These are phyloP conservation scores for Earliella scabrosa DNA, from an alignment of 1,284 basidiomycete species.

Conservation along the genomic window DNA sequence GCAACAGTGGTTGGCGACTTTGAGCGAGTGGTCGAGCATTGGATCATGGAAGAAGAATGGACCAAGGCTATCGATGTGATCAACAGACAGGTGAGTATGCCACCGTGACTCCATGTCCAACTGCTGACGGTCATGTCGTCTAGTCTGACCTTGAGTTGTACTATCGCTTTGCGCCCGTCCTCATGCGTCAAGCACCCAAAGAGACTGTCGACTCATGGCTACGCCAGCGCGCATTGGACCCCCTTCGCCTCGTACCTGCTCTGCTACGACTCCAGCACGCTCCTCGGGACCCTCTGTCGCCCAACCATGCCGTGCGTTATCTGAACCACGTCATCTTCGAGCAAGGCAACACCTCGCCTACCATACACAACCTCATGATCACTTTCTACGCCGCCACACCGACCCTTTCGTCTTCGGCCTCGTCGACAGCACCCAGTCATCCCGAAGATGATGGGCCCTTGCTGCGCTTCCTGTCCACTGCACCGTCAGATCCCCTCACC, in stretches of 20 bases:
- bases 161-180: constrained; percentile 89
- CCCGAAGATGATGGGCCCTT: constrained; percentile 79
- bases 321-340: constrained; percentile 86
- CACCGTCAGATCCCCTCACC: constrained; percentile 83
- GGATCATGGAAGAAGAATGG: constrained; percentile 94
- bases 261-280: constrained; percentile 81
- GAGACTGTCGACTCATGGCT: constrained; percentile 94
- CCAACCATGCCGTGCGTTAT: constrained; percentile 88
- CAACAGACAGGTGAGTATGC: constrained; percentile 76
- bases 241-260: constrained; percentile 88
- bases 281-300: constrained; percentile 68
- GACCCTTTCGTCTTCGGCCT: constrained; percentile 36
- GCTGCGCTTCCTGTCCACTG: constrained; percentile 84
- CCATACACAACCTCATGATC: constrained; percentile 93
- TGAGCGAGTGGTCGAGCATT: constrained; percentile 89
- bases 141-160: constrained; percentile 87
- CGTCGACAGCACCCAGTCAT: constrained; percentile 38
- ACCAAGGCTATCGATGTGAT: constrained; percentile 87
- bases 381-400: constrained; percentile 78
- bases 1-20: constrained; percentile 85
- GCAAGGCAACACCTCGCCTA: constrained; percentile 79
- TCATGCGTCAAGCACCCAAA: constrained; percentile 87
- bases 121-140: neutral
- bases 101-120: neutral
- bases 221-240: constrained; percentile 79